phyloP scores from a whole-genome alignment of 805 yeast genomes.

The Wickerhamomyces silvicola region DNA sequence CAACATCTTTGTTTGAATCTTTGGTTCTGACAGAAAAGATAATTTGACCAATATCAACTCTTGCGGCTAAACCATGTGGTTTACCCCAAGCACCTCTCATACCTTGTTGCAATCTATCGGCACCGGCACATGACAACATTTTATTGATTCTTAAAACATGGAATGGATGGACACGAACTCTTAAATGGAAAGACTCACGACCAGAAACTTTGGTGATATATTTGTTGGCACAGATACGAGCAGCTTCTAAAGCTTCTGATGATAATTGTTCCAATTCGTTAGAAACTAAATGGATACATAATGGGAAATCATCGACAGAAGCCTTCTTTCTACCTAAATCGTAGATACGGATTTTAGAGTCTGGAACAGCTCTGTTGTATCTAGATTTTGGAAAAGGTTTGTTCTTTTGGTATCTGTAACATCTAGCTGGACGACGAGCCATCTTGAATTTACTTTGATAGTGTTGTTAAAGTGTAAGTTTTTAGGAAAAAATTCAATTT shows the following conservation, averaged over 20 bases:
- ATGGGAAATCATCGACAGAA: constrained; percentile 94
- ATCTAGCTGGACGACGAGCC: constrained; percentile 99
- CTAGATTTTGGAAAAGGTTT: constrained; percentile 99
- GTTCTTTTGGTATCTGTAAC: constrained; percentile 99
- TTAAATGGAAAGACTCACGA: constrained; percentile 99
- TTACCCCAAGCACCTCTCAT: constrained; percentile 99
- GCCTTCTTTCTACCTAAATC: constrained; percentile 99
- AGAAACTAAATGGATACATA: constrained; percentile 98
- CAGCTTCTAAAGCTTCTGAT: constrained; percentile 99
- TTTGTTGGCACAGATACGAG: constrained; percentile 99
- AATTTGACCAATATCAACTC: constrained; percentile 98
- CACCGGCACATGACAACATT: constrained; percentile 99
- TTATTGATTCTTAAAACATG: constrained; percentile 99
- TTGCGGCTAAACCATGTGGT: constrained; percentile 99
- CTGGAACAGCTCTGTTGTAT: constrained; percentile 99
- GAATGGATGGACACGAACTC: constrained; percentile 99
- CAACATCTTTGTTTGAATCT: constrained; percentile 96
- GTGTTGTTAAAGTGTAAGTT: not conserved
- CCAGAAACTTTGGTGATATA: constrained; percentile 97
- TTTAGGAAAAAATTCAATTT: not conserved
- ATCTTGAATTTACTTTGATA: constrained; percentile 47
- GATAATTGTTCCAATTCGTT: constrained; percentile 99
- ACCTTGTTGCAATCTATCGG: constrained; percentile 99
- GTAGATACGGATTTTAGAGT: constrained; percentile 97
- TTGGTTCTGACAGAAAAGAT: constrained; percentile 97